Percentiles rank a stretch among this genome's conserved stretches.
phyloP scores from a whole-genome alignment of 495 filamentous ascomycete genomes.

The Penicillium pancosmium region DNA sequence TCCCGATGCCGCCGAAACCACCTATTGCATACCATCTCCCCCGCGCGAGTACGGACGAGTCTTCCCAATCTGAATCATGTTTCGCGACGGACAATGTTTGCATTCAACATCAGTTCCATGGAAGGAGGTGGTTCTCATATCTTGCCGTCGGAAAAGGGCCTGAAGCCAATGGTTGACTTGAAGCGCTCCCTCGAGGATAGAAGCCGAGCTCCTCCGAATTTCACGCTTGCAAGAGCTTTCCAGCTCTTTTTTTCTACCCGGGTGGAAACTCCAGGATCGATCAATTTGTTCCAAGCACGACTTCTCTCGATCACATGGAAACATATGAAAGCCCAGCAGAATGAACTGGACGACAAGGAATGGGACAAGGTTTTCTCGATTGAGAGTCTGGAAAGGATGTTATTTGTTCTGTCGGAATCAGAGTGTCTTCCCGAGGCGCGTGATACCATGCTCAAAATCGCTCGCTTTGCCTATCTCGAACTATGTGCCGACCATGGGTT shows the following conservation, averaged over 20 bases:
- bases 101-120: slow-evolving; percentile 30
- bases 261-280: slow-evolving; percentile 40
- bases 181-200: slow-evolving; percentile 37
- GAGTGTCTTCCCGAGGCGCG: slow-evolving; percentile 40
- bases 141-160: slow-evolving; percentile 42
- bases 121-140: slow-evolving; percentile 25
- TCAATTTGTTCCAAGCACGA: slow-evolving; percentile 69
- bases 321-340: slow-evolving; percentile 52
- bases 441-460: slow-evolving; percentile 49
- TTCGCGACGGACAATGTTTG: slow-evolving; percentile 40
- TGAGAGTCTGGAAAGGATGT: slow-evolving; percentile 52
- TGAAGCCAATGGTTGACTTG: slow-evolving; percentile 49
- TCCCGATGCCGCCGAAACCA: slow-evolving; percentile 41
- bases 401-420: slow-evolving; percentile 42
- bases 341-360: slow-evolving; percentile 38
- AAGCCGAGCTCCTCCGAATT: slow-evolving; percentile 56
- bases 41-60: slow-evolving; percentile 26
- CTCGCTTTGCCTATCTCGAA: slow-evolving; percentile 58
- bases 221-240: slow-evolving; percentile 65
- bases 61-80: slow-evolving; percentile 23
- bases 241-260: slow-evolving; percentile 64
- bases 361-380: slow-evolving; percentile 47
- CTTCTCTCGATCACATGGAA: slow-evolving; percentile 59
- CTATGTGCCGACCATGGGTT: slow-evolving; percentile 46
- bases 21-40: slow-evolving; percentile 38